Base-by-base conservation (phyloP, 23 red algal genomes). In the Gracilaria caudata region DNA sequence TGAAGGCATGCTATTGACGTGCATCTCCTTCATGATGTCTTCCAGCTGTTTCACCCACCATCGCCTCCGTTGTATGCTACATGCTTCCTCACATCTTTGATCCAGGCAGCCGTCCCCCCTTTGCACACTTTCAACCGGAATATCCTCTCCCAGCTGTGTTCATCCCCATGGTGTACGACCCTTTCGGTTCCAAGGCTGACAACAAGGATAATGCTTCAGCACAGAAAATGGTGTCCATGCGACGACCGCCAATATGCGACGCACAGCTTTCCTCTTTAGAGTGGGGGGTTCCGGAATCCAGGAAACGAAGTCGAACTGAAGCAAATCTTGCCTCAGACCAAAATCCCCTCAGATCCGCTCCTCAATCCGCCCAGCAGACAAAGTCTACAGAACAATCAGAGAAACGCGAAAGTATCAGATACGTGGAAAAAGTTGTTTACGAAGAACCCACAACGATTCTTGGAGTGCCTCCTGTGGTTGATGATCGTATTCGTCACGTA, bases 401-500 rank as follows among this genome's bases (percentile, higher is more conserved):
- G 29, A 33, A 90, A 43, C 73, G 74, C 0, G 73, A 66, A 46
- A 51, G 43, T 25, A 43, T 70, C 49, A 73, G 73, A 40, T 51
- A 66, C 34, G 86, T 90, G 54, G 86, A 90, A 44, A 90, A 90
- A 37, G 33, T 70, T 56, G 73, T 90, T 26, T 25, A 39, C 47
- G 46, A 4, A 13, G 74, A 80, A 33, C 86, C 86, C 7, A 65
- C 28, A 13, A 90, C 86, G 4, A 80, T 90, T 17, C 24, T 90
- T 24, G 86, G 86, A 14, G 63, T 81, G 0, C 73, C 86, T 36
- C 86, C 86, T 21, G 45, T 90, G 29, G 77, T 95, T 16, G 93
- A 95, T 57, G 93, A 95, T 75, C 85, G 93, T 24, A 80, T 95
- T 64, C 79, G 79, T 20, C 58, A 84, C 16, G 41, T 95, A 45